These are phyloP conservation scores for Penicillium coffeae DNA, from an alignment of 495 filamentous ascomycete genomes.

Conservation along the genomic window DNA sequence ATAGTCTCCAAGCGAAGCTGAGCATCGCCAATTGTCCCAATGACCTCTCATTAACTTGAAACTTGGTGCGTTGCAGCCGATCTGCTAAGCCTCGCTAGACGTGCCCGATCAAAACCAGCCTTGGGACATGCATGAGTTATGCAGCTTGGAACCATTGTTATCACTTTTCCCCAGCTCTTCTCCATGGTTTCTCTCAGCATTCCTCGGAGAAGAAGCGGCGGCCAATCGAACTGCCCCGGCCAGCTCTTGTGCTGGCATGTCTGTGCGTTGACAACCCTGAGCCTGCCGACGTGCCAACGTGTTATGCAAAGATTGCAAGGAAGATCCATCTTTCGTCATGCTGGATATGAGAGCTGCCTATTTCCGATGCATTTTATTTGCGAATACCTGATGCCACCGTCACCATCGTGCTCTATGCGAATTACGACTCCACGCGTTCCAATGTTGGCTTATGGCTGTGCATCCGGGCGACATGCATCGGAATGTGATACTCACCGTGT, in stretches of 20 bases:
- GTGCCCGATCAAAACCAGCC: no score
- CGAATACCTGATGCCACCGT: neutral
- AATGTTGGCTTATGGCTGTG: slow-evolving; percentile 4
- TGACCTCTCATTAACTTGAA: no score
- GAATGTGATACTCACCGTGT: slow-evolving; percentile 28
- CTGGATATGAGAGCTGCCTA: neutral
- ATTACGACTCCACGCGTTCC: neutral
- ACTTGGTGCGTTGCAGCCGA: neutral
- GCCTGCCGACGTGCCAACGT: neutral
- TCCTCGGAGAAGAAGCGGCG: slow-evolving; percentile 6
- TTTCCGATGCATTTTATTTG: neutral
- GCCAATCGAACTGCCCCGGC: slow-evolving; percentile 8
- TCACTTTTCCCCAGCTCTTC: no score
- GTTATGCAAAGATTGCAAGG: neutral
- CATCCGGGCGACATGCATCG: slow-evolving; percentile 20
- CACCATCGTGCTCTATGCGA: neutral
- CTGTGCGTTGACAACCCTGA: slow-evolving; percentile 6
- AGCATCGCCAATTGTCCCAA: no score
- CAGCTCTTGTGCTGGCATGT: slow-evolving; percentile 13
- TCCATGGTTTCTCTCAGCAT: slow-evolving; percentile 13
- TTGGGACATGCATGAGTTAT: no score
- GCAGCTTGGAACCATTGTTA: neutral
- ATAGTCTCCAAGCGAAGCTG: no score
- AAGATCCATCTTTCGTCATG: neutral
- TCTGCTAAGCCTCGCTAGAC: neutral